Conservation (phyloP, 805 yeast species). For the Candida morakotiae region DNA sequence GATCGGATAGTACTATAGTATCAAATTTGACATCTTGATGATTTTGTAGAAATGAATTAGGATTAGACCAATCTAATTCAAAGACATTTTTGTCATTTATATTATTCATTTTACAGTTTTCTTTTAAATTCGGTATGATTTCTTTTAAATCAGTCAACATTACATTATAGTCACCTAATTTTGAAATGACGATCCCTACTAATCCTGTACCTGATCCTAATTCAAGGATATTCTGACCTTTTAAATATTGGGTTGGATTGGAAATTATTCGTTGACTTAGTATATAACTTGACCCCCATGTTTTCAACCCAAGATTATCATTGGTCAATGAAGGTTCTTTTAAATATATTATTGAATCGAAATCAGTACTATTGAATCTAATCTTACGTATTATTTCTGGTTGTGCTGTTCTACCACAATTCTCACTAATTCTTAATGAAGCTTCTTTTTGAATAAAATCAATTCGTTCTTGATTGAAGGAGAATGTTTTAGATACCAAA, state of each 20-base stretch:
- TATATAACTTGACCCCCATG: constrained; percentile 91
- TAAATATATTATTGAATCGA: constrained; percentile 29
- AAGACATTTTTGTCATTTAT: constrained; percentile 30
- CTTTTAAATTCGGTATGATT: constrained; percentile 62
- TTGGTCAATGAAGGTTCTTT: constrained; percentile 83
- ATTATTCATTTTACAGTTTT: constrained; percentile 56
- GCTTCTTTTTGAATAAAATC: constrained; percentile 50
- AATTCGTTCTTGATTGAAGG: constrained; percentile 39
- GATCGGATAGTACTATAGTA: constrained; percentile 77
- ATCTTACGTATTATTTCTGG: constrained; percentile 68
- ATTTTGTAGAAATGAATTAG: constrained; percentile 32
- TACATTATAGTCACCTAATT: constrained; percentile 47
- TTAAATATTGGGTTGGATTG: constrained; percentile 11
- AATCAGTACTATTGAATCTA: constrained; percentile 30
- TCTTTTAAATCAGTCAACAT: constrained; percentile 75
- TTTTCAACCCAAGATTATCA: constrained; percentile 85
- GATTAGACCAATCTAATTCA: constrained; percentile 77
- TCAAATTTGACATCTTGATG: constrained; percentile 38
- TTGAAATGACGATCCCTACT: constrained; percentile 67
- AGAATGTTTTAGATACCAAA: constrained; percentile 45
- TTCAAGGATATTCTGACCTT: constrained; percentile 48
- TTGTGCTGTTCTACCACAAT: constrained; percentile 80
- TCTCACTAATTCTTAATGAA: constrained; percentile 67
- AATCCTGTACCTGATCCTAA: constrained; percentile 97
- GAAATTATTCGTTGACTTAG: constrained; percentile 52